Conservation (phyloP, 768 basidiomycete genomes). For the Serpula lacrymans region DNA sequence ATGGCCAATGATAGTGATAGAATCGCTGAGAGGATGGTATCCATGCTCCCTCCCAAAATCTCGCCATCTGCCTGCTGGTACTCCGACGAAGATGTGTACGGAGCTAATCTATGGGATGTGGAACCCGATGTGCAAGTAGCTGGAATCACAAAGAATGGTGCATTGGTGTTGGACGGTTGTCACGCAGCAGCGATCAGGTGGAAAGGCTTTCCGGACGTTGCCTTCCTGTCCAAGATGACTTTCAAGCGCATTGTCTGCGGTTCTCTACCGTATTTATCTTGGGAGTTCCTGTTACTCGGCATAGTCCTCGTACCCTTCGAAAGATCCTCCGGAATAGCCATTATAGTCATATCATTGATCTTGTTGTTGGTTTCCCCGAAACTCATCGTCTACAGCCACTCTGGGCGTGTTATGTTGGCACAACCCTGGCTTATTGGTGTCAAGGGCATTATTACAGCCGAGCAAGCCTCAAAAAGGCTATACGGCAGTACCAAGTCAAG, state of each 20-base stretch:
- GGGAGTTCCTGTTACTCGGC: slow-evolving; percentile 8
- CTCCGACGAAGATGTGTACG: slow-evolving; percentile 13
- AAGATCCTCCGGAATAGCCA: neutral
- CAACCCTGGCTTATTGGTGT: slow-evolving; percentile 19
- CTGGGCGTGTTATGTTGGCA: slow-evolving; percentile 12
- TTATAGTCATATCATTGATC: slow-evolving; percentile 2
- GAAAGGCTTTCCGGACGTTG: slow-evolving; percentile 16
- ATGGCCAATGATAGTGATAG: slow-evolving; percentile 22
- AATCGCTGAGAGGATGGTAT: slow-evolving; percentile 19
- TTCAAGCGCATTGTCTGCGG: slow-evolving; percentile 6
- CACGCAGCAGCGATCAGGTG: slow-evolving; percentile 15
- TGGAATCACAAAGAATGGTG: slow-evolving; percentile 13
- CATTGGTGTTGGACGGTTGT: slow-evolving; percentile 17
- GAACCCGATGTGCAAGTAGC: slow-evolving; percentile 15
- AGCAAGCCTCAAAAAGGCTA: slow-evolving; percentile 7
- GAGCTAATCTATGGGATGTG: slow-evolving; percentile 16
- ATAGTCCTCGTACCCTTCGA: neutral
- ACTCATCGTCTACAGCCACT: slow-evolving; percentile 10
- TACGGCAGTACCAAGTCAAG: slow-evolving; percentile 11
- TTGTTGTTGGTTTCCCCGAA: slow-evolving; percentile 6
- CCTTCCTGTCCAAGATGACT: slow-evolving; percentile 9
- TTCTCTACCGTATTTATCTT: slow-evolving; percentile 8
- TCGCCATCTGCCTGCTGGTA: slow-evolving; percentile 12
- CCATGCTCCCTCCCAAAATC: slow-evolving; percentile 10
- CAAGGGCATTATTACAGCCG: slow-evolving; percentile 14